Percentiles rank a stretch among this genome's conserved stretches.
These are phyloP conservation scores for Tagetes patula DNA, from an alignment of 129 eudicot genomes.

Conservation along the genomic window DNA sequence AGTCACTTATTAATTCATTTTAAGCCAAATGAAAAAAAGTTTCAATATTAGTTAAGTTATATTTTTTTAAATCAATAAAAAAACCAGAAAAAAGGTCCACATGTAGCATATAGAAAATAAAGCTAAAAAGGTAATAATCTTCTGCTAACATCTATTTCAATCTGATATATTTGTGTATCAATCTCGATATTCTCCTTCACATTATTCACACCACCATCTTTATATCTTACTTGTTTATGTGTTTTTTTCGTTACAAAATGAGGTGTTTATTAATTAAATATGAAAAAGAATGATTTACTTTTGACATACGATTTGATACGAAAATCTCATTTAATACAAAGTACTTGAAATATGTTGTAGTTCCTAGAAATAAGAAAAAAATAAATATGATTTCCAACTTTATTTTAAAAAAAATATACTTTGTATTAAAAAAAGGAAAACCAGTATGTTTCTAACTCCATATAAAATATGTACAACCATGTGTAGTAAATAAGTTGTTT, in stretches of 20 bases:
- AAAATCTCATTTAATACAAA: not conserved
- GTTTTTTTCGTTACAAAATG: not conserved
- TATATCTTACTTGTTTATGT: not conserved
- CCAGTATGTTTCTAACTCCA: not conserved
- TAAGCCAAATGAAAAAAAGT: not conserved
- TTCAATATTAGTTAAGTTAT: not conserved
- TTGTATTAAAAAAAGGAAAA: not conserved
- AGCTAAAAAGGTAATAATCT: slow-evolving; percentile 35
- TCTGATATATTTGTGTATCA: slow-evolving; percentile 41
- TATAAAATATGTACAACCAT: too few relatives aligned
- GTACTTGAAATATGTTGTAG: not conserved
- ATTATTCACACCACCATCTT: slow-evolving; percentile 32
- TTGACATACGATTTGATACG: not conserved
- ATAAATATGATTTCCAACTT: not conserved
- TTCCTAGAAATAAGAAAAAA: not conserved
- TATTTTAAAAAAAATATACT: not conserved
- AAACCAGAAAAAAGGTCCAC: slow-evolving; percentile 21
- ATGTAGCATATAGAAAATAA: slow-evolving; percentile 26
- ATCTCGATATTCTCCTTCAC: slow-evolving; percentile 39
- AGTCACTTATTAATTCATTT: not conserved
- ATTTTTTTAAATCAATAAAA: not conserved
- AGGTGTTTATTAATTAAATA: not conserved
- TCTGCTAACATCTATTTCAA: slow-evolving; percentile 32
- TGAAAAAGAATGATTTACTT: not conserved
- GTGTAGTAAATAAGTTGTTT: too few relatives aligned